phyloP scores from a whole-genome alignment of 768 basidiomycete genomes.

The Lentinus brumalis region DNA sequence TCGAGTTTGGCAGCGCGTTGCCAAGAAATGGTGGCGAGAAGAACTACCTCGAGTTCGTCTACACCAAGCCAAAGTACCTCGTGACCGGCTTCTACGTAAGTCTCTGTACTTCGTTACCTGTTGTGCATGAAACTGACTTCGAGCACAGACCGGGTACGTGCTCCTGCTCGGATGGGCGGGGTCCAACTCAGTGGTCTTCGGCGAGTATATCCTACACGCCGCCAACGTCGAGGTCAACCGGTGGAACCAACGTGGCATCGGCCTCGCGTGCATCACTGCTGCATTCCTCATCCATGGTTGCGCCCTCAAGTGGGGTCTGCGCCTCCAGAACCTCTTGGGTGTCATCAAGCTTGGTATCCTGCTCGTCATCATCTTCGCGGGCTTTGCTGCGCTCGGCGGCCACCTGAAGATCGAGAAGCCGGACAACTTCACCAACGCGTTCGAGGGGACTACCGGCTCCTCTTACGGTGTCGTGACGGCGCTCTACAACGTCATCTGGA shows the following conservation, averaged over 20 bases:
- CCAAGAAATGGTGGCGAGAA: constrained; percentile 64
- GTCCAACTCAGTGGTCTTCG: constrained; percentile 61
- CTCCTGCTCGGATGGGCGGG: constrained; percentile 40
- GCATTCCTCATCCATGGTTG: constrained; percentile 15
- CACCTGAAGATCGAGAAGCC: constrained; percentile 31
- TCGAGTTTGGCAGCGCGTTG: constrained; percentile 21
- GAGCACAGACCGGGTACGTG: not conserved
- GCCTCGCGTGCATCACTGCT: not conserved
- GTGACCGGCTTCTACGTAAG: constrained; percentile 45
- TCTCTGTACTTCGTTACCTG: not conserved
- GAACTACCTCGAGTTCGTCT: constrained; percentile 69
- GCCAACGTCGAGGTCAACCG: not conserved
- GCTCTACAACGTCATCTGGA: constrained; percentile 32
- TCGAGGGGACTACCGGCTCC: constrained; percentile 29
- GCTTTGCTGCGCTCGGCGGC: constrained; percentile 29
- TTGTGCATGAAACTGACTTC: not conserved
- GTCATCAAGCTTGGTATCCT: constrained; percentile 17
- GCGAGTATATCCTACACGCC: constrained; percentile 51
- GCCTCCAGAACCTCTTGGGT: not conserved
- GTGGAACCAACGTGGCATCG: constrained; percentile 2
- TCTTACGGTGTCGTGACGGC: constrained; percentile 30
- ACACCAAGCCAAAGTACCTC: constrained; percentile 57
- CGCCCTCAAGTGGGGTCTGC: constrained; percentile 19
- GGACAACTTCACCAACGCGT: constrained; percentile 33
- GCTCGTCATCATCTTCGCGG: constrained; percentile 28